These are phyloP conservation scores for Corylus americana DNA, from an alignment of 306 rosid genomes.

Conservation along the genomic window DNA sequence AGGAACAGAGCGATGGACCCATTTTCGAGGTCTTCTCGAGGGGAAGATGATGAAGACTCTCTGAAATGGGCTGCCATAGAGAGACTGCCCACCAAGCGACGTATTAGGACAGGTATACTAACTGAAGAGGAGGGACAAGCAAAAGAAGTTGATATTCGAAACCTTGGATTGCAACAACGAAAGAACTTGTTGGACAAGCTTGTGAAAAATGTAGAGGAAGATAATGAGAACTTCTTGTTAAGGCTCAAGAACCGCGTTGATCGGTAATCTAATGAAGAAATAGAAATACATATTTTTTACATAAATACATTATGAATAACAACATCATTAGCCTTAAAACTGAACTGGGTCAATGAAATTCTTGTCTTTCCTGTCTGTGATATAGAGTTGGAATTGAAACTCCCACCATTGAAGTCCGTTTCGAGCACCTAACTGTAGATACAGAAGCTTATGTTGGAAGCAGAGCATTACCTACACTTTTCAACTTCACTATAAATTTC, in stretches of 20 bases:
- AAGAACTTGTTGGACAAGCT: constrained; percentile 78
- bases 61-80: constrained; percentile 89
- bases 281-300: background rate
- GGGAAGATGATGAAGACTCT: constrained; percentile 77
- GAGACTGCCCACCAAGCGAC: constrained; percentile 79
- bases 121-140: constrained; percentile 55
- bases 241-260: constrained; percentile 77
- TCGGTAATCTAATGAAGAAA: constrained; percentile 36
- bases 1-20: constrained; percentile 53
- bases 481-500: constrained; percentile 59
- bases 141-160: constrained; percentile 58
- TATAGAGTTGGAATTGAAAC: constrained; percentile 77
- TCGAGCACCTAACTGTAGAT: constrained; percentile 70
- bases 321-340: background rate
- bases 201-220: constrained; percentile 77
- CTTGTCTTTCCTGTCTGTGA: background rate
- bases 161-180: constrained; percentile 66
- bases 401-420: constrained; percentile 82
- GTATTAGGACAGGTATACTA: constrained; percentile 61
- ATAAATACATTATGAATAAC: background rate
- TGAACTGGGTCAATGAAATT: background rate
- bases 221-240: constrained; percentile 79
- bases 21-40: constrained; percentile 63
- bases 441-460: constrained; percentile 78
- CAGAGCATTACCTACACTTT: constrained; percentile 72